Conservation (phyloP, 495 filamentous ascomycete genomes). For the Aspergillus cavernicola region DNA sequence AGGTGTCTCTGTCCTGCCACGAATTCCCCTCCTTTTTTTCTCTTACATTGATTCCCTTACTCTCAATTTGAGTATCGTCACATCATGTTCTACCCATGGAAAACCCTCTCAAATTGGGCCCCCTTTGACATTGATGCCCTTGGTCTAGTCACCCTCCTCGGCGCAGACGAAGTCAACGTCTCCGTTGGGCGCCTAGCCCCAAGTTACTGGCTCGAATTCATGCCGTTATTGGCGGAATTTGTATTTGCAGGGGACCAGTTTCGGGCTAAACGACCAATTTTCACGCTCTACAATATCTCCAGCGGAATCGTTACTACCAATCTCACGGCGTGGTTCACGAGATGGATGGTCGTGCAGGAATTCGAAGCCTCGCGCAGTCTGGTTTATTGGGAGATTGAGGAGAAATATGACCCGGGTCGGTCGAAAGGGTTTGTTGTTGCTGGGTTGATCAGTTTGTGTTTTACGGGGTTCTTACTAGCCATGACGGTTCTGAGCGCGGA, state of each 20-base stretch:
- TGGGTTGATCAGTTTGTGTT: no score
- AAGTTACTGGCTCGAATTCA: background rate
- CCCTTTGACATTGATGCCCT: background rate
- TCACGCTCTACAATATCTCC: background rate
- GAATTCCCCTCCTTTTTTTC: no score
- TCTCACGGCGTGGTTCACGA: background rate
- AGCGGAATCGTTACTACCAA: background rate
- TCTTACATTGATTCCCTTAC: no score
- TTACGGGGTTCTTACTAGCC: background rate
- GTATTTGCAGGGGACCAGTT: background rate
- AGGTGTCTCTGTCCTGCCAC: no score
- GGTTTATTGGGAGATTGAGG: background rate
- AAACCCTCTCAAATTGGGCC: background rate
- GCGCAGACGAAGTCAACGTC: background rate
- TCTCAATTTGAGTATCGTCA: no score
- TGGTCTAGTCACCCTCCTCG: background rate
- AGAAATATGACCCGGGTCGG: no score
- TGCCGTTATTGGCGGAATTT: background rate
- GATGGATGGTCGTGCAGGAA: background rate
- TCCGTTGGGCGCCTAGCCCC: background rate
- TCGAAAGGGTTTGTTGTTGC: no score
- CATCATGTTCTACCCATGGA: background rate
- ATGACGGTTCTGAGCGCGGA: background rate
- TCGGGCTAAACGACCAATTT: background rate
- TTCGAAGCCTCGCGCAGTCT: background rate